phyloP scores from a whole-genome alignment of 805 yeast species.

The Cyberlindnera nakhonratchasimensis region DNA sequence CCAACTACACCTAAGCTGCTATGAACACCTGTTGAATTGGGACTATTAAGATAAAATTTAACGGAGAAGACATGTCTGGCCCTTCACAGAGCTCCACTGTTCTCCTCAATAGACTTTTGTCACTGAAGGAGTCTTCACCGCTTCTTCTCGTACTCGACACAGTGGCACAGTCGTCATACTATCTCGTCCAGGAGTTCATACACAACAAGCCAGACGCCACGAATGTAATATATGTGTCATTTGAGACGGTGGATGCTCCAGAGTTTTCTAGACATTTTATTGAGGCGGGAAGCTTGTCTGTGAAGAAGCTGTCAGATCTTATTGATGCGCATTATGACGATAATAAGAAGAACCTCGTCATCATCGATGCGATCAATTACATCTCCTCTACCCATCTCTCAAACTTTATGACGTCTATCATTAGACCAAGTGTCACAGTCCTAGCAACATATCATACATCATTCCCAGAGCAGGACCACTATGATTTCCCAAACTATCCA shows the following conservation, averaged over 20 bases:
- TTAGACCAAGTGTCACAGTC: constrained; percentile 43
- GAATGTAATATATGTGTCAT: constrained; percentile 56
- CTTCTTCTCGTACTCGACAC: constrained; percentile 68
- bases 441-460: constrained; percentile 48
- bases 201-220: constrained; percentile 34
- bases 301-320: constrained; percentile 28
- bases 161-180: constrained; percentile 60
- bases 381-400: constrained; percentile 45
- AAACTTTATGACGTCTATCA: constrained; percentile 46
- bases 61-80: neutral
- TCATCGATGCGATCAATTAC: constrained; percentile 70
- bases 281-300: constrained; percentile 35
- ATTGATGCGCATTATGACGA: constrained; percentile 15
- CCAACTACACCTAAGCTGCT: too few relatives aligned
- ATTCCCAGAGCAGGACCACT: constrained; percentile 33
- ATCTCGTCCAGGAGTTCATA: constrained; percentile 56
- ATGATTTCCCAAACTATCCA: constrained; percentile 45
- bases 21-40: too few relatives aligned
- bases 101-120: constrained; percentile 61
- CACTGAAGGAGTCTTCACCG: constrained; percentile 72
- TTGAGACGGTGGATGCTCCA: constrained; percentile 60
- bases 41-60: too few relatives aligned
- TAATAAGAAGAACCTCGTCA: constrained; percentile 38
- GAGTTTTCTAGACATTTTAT: constrained; percentile 45
- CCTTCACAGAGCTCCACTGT: constrained; percentile 45